Base-by-base conservation (phyloP, 768 basidiomycete genomes). In the Cyclocybe cylindracea region DNA sequence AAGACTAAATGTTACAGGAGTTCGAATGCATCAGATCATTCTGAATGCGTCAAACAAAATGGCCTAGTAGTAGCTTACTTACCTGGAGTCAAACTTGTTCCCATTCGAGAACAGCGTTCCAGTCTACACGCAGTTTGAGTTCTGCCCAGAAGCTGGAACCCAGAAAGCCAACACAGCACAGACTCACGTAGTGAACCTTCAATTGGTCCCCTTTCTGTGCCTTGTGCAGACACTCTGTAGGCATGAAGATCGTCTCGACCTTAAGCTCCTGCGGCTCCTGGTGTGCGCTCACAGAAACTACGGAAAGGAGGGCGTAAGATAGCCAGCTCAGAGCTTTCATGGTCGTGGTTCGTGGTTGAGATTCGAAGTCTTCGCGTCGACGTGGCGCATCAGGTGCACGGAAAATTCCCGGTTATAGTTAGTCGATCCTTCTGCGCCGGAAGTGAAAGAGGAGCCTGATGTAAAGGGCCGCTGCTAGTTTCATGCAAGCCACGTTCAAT, bases 51-150 rank as follows among this genome's bases (percentile, higher is more conserved):
- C 16, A 16, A 16, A 16, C 16, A 16, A 16, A 16, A 16, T 16
- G 16, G 1, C 16, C 16, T 16, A 16, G 16, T 16, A 16, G 16
- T 16, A 16, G 44, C 4, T 36, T 18, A 19, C 33, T 5, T 61
- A 87, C 82, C 91, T 94, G 7, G 92, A 94, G 69, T 98, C 94
- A 60, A 98, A 98, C 66, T 94, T 89, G 52, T 79, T 79, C 6
- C 93, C 93, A 46, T 77, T 84, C 8, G 79, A 69, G 59, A 85
- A 85, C 45, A 98, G 69, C 7, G 80, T 95, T 3, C 94, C 95
- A 3, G 91, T 92, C 83, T 95, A 67, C 8, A 46, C 2, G 16
- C 4, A 13, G 37, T 16, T 14, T n/a, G 16, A 47, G 1, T 6
- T 42, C 53, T 39, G 8, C 47, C 24, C 16, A 42, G 36, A 11